A percentile compares a stretch with the other conserved stretches of the same genome.
phyloP scores from a whole-genome alignment of 331 rosid species.

The Ulmus americana region DNA sequence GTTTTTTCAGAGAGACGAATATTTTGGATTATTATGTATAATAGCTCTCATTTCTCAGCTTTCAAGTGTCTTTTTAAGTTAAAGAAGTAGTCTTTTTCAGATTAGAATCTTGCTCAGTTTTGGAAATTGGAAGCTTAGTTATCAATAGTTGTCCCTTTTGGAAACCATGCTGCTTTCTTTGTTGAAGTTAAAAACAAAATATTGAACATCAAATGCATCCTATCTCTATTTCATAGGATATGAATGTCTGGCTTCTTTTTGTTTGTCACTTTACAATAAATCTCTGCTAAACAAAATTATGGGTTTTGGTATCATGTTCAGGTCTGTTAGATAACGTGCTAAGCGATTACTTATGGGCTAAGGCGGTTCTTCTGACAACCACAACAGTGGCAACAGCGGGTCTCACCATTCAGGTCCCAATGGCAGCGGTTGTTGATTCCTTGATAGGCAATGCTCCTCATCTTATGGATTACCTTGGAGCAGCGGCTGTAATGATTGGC shows the following conservation, averaged over 20 bases:
- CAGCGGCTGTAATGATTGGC: conserved; percentile 71
- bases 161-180: not conserved
- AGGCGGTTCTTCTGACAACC: conserved; percentile 92
- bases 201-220: not conserved
- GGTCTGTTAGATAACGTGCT: conserved; percentile 90
- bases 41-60: not conserved
- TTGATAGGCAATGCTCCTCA: conserved; percentile 73
- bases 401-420: conserved; percentile 85
- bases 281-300: conserved; percentile 9
- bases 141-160: not conserved
- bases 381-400: conserved; percentile 96
- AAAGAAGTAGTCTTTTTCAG: too few species aligned
- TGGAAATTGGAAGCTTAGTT: not conserved
- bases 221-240: not conserved
- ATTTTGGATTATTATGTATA: not conserved
- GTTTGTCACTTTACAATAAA: not conserved
- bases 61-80: not conserved
- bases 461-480: conserved; percentile 72
- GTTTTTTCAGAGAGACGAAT: not conserved
- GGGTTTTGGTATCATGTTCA: conserved; percentile 21
- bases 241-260: not conserved
- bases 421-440: conserved; percentile 84
- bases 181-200: not conserved
- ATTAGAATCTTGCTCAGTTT: not conserved
- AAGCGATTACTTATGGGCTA: conserved; percentile 94